Evolutionary conservation across 352 stramenopile species (phyloP).

Genomic region (Thalassiosira exigua): DNA sequence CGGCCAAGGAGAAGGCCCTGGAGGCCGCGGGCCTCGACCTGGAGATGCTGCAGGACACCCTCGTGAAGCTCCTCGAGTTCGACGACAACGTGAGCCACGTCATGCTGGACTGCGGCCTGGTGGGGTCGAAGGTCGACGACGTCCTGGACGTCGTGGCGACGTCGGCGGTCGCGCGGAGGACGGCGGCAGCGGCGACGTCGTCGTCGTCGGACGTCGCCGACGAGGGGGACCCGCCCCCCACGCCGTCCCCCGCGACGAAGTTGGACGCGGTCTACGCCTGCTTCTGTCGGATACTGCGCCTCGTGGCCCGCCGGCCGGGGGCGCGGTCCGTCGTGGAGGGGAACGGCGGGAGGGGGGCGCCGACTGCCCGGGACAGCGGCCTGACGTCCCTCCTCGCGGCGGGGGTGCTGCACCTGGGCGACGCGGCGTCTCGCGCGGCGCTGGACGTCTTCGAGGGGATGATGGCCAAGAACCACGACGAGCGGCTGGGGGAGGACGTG

Average conservation of each 20-base stretch:
- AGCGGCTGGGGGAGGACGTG: slow-evolving; percentile 68
- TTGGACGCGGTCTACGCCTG: slow-evolving; percentile 63
- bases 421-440: slow-evolving; percentile 56
- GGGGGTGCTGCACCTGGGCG: slow-evolving; percentile 75
- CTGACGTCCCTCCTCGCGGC: slow-evolving; percentile 63
- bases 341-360: slow-evolving; percentile 2
- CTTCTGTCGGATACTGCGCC: slow-evolving; percentile 55
- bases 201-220: not conserved
- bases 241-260: slow-evolving; percentile 30
- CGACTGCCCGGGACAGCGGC: slow-evolving; percentile 39
- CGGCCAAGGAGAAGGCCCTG: slow-evolving; percentile 19
- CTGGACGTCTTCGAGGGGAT: slow-evolving; percentile 78
- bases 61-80: slow-evolving; percentile 82
- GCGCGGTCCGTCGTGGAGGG: slow-evolving; percentile 34
- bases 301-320: slow-evolving; percentile 46
- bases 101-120: slow-evolving; percentile 75
- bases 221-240: slow-evolving; percentile 8
- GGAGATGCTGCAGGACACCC: slow-evolving; percentile 75
- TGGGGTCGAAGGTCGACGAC: slow-evolving; percentile 74
- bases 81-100: slow-evolving; percentile 75
- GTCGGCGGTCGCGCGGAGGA: slow-evolving; percentile 15
- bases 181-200: slow-evolving; percentile 1
- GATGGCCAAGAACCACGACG: slow-evolving; percentile 65
- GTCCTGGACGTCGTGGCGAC: slow-evolving; percentile 67
- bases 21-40: slow-evolving; percentile 57